phyloP scores from a whole-genome alignment of 139 green algal genomes.

The Nannochloris sp. region DNA sequence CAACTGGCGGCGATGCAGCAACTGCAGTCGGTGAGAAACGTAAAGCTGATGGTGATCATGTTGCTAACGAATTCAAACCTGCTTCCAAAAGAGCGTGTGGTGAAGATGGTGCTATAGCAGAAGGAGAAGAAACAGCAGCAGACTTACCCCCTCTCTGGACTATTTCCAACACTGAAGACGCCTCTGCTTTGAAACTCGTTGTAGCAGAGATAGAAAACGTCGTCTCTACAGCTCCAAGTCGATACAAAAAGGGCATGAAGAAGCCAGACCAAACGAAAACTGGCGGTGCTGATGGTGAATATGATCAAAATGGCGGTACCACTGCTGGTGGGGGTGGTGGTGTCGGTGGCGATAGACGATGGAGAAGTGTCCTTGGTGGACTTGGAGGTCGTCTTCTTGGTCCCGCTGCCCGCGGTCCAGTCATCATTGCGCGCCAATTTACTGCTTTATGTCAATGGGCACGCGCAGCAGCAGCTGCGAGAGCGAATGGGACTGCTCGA shows the following conservation, averaged over 20 bases:
- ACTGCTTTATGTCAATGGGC: not conserved
- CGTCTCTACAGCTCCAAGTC: not conserved
- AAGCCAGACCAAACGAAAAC: too few species aligned
- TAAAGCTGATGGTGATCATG: not conserved
- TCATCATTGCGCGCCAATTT: not conserved
- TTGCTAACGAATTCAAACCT: too few species aligned
- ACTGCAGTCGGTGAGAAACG: not conserved
- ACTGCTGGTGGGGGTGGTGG: too few species aligned
- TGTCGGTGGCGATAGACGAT: too few species aligned
- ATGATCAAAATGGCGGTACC: not conserved
- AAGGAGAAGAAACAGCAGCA: too few species aligned
- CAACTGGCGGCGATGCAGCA: too few species aligned
- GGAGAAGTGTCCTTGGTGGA: too few species aligned
- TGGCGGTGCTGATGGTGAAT: not conserved
- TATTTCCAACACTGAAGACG: not conserved
- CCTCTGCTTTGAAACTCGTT: not conserved
- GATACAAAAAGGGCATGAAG: too few species aligned
- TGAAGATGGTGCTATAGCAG: too few species aligned
- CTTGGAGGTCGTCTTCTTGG: too few species aligned
- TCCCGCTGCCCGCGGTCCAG: not conserved
- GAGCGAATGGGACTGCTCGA: not conserved
- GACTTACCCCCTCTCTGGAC: too few species aligned
- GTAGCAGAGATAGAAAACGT: not conserved
- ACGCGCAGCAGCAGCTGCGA: not conserved
- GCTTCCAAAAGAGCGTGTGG: too few species aligned